Base-by-base conservation (phyloP, 2,329 filamentous ascomycete species). In the Rugonectria rugulosa region DNA sequence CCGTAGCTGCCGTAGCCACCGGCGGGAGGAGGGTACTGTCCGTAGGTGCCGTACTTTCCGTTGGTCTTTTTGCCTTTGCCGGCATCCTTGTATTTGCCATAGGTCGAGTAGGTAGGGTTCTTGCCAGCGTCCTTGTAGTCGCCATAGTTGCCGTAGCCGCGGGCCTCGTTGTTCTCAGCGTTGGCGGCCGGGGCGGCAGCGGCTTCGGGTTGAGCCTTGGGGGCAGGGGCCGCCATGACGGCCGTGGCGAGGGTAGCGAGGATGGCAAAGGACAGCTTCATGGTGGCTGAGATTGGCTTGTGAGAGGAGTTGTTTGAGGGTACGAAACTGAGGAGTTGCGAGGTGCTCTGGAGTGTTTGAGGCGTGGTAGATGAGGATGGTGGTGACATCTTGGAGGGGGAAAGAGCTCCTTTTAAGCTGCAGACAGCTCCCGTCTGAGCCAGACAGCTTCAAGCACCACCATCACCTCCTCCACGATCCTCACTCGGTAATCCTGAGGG, bases 231-330 rank as follows among this genome's bases (percentile, higher is more conserved):
- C 4, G 67, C 64, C 9, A 72, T 31, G 31, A 56, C 55, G 23
- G 64, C 70, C 14, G 63, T 57, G 27, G 64, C 49, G 43, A 63
- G 57, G 38, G 67, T 59, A 45, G 71, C 48, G 24, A 72, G 43
- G 37, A 66, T 51, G 38, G 67, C 37, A 44, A 61, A 29, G 27
- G 66, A 57, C 29, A 72, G 48, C 66, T 72, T 73, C 72, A 74
- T 74, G 6, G 51, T 70, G 51, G 20, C 12, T 20, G 12, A 29
- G 21, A 5, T 3, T n/a, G n/a, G 36, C 11, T 44, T 45, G 17
- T 15, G 20, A 45, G 14, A 45, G 7, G 17, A 17, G 27, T 26
- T 20, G 23, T 3, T 21, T 26, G 27, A 24, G 36, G 20, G 45
- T 34, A 27, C 24, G 17, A n/a, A n/a, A n/a, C n/a, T n/a, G n/a